phyloP scores from a whole-genome alignment of 768 basidiomycete species.

The Cyclocybe cylindracea region DNA sequence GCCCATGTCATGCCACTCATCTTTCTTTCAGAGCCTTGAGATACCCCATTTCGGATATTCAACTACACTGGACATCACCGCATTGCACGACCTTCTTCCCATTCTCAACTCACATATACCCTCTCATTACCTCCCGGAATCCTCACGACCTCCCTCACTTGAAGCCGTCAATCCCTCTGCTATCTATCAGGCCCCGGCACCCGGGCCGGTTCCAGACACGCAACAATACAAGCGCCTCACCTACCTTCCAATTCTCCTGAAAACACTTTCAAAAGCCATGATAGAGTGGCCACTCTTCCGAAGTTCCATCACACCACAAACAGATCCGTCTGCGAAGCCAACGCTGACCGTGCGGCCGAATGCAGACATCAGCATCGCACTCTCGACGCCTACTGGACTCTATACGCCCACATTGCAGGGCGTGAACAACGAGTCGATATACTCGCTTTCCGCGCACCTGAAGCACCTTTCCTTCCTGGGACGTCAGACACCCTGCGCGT shows the following conservation, averaged over 20 bases:
- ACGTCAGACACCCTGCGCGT: conserved; percentile 63
- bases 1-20: neutral
- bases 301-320: conserved; percentile 60
- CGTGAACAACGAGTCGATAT: conserved; percentile 58
- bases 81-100: conserved; percentile 62
- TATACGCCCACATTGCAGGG: conserved; percentile 74
- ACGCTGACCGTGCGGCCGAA: conserved; percentile 71
- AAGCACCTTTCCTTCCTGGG: conserved; percentile 64
- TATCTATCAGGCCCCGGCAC: conserved; percentile 37
- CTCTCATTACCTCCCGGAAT: conserved; percentile 40
- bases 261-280: conserved; percentile 81
- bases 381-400: conserved; percentile 81
- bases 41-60: conserved; percentile 89
- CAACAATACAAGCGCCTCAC: conserved; percentile 69
- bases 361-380: conserved; percentile 74
- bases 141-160: conserved; percentile 16
- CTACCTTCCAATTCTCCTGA: conserved; percentile 82
- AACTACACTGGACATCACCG: conserved; percentile 74
- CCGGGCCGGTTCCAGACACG: conserved; percentile 45
- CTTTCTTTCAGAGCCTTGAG: conserved; percentile 62
- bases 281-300: conserved; percentile 84
- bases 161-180: conserved; percentile 39
- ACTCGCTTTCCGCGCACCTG: conserved; percentile 60
- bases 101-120: conserved; percentile 72
- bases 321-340: conserved; percentile 45